These are phyloP conservation scores for Exophiala bonariae DNA, from an alignment of 2,329 filamentous ascomycete genomes.

Conservation along the genomic window DNA sequence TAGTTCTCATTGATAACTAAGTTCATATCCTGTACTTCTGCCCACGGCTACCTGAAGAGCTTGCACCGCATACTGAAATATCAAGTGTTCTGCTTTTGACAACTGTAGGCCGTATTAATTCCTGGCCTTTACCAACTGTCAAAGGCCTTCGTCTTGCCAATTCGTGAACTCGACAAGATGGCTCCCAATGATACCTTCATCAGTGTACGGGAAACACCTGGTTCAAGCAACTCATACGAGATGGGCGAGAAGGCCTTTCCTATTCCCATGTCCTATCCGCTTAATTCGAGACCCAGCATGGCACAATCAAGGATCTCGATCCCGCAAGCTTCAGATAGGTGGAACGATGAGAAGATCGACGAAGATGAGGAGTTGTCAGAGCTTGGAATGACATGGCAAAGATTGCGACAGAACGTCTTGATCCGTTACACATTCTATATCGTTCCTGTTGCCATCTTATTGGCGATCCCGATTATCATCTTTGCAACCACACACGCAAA, in stretches of 20 bases:
- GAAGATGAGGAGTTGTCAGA: conserved; percentile 7
- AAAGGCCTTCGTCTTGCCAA: too few species aligned
- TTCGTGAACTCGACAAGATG: too few species aligned
- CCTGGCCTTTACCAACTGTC: too few species aligned
- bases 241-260: conserved; percentile 5
- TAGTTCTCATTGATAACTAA: too few species aligned
- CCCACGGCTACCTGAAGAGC: too few species aligned
- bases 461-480: conserved; percentile 20
- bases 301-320: background rate
- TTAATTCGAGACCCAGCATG: conserved; percentile 1
- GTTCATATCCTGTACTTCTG: too few species aligned
- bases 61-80: too few species aligned
- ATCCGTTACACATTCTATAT: conserved; percentile 21
- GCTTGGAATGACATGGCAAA: conserved; percentile 14
- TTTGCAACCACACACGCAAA: conserved; percentile 28
- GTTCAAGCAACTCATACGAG: background rate
- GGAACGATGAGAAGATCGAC: conserved; percentile 3
- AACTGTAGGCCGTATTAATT: too few species aligned
- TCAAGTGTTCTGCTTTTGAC: too few species aligned
- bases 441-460: conserved; percentile 17
- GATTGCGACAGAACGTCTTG: conserved; percentile 14
- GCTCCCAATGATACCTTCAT: conserved; percentile 13
- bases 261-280: background rate
- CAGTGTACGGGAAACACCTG: conserved; percentile 7
- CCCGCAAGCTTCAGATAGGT: background rate